Percentiles rank a stretch among this genome's conserved stretches.
phyloP scores from a whole-genome alignment of 441 rosid species.

The Theobroma grandiflorum region DNA sequence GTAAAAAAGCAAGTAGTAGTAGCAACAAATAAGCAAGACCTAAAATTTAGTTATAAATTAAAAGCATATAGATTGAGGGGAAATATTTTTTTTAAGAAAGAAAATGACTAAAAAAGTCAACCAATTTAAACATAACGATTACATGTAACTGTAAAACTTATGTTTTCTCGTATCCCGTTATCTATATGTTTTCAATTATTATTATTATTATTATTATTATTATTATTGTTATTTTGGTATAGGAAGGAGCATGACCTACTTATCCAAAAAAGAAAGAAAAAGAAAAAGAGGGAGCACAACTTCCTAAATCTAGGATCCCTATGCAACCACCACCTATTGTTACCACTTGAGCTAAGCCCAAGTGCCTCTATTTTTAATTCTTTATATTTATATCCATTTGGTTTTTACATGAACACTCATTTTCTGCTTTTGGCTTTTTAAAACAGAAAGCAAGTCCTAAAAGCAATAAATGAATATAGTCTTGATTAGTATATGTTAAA shows the following conservation, averaged over 20 bases:
- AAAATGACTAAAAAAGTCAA: neutral
- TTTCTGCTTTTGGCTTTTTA: neutral
- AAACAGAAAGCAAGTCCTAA: neutral
- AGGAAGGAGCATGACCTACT: too few relatives aligned
- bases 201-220: neutral
- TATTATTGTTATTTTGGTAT: too few relatives aligned
- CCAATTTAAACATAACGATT: neutral
- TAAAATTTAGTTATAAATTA: neutral
- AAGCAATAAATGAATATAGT: neutral
- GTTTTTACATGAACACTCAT: neutral
- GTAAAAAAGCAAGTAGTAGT: neutral
- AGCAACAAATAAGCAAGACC: neutral
- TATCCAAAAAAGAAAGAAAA: too few relatives aligned
- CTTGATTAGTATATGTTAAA: neutral
- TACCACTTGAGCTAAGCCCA: neutral
- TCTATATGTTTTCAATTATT: neutral
- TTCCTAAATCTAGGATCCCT: neutral
- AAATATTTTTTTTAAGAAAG: neutral
- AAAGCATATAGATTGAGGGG: neutral
- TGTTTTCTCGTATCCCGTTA: neutral
- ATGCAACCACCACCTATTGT: neutral
- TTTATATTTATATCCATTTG: neutral
- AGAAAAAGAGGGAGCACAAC: neutral
- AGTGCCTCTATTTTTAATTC: neutral
- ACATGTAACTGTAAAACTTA: neutral